Percentiles rank a stretch among this genome's conserved stretches.
Evolutionary conservation across 2,329 filamentous ascomycete genomes (phyloP).

Genomic region (Aureobasidium sp.): DNA sequence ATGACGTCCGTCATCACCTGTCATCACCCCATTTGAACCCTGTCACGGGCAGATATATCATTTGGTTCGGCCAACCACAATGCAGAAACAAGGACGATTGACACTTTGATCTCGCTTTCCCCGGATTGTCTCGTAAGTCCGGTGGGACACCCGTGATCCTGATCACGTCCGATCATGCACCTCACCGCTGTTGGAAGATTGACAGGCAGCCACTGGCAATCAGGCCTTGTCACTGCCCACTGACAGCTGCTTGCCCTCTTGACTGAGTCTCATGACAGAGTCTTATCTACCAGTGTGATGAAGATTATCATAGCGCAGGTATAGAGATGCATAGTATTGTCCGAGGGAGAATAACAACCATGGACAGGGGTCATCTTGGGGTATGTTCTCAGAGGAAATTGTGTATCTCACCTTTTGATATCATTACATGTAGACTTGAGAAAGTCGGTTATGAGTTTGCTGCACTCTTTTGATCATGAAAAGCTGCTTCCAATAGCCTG

Average conservation of each 20-base stretch:
- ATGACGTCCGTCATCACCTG: slow-evolving; percentile 9
- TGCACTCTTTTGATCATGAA: too few species aligned
- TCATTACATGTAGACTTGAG: too few species aligned
- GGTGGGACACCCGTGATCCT: not conserved
- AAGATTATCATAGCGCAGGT: too few species aligned
- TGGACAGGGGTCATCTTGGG: too few species aligned
- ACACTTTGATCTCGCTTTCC: not conserved
- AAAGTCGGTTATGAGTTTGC: too few species aligned
- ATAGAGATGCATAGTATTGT: too few species aligned
- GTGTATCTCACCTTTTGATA: too few species aligned
- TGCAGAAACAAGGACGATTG: not conserved
- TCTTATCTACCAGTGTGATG: too few species aligned
- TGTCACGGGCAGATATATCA: not conserved
- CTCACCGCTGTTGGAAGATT: not conserved
- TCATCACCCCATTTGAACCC: slow-evolving; percentile 9
- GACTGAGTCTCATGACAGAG: not conserved
- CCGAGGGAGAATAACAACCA: too few species aligned
- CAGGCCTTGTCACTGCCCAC: not conserved
- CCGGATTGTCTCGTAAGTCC: not conserved
- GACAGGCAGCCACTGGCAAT: slow-evolving; percentile 1
- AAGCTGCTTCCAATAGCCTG: not conserved
- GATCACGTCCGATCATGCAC: not conserved
- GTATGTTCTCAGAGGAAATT: too few species aligned
- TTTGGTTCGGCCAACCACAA: slow-evolving; percentile 5
- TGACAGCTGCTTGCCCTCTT: not conserved